phyloP scores from a whole-genome alignment of 78 protist species.

The Chrysochromulina parva region DNA sequence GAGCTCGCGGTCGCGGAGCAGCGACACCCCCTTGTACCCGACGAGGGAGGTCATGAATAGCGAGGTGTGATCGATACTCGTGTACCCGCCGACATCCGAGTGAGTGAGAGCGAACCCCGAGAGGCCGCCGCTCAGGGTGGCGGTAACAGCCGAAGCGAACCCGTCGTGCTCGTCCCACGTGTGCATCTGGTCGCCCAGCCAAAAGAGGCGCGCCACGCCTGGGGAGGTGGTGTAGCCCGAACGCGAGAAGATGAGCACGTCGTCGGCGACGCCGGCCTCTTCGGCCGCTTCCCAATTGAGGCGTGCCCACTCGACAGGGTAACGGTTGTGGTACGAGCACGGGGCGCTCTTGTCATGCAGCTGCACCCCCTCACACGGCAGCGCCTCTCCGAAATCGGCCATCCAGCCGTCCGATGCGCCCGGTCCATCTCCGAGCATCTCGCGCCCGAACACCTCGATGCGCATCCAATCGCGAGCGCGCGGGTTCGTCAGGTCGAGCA shows the following conservation, averaged over 20 bases:
- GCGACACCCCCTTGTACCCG: neutral
- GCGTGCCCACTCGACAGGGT: neutral
- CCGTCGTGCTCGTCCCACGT: conserved; percentile 35
- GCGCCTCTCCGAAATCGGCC: conserved; percentile 31
- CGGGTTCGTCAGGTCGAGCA: neutral
- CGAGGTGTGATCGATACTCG: no score
- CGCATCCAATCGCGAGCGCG: neutral
- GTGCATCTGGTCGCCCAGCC: conserved; percentile 26
- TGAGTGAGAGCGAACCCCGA: neutral
- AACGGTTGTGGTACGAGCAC: neutral
- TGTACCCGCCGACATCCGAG: conserved; percentile 33
- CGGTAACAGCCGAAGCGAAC: neutral
- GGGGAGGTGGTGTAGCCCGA: neutral
- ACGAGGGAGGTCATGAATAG: no score
- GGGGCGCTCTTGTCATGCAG: neutral
- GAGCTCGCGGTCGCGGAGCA: neutral
- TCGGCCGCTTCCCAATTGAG: neutral
- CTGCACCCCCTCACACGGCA: neutral
- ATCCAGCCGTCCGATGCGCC: neutral
- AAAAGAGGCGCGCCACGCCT: conserved; percentile 12
- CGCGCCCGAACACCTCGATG: no score
- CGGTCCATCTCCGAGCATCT: no score
- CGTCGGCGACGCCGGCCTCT: neutral
- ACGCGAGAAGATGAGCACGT: neutral
- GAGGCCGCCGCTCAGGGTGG: neutral